Evolutionary conservation across 2,329 filamentous ascomycete species (phyloP).

Genomic region (Acarospora socialis): DNA sequence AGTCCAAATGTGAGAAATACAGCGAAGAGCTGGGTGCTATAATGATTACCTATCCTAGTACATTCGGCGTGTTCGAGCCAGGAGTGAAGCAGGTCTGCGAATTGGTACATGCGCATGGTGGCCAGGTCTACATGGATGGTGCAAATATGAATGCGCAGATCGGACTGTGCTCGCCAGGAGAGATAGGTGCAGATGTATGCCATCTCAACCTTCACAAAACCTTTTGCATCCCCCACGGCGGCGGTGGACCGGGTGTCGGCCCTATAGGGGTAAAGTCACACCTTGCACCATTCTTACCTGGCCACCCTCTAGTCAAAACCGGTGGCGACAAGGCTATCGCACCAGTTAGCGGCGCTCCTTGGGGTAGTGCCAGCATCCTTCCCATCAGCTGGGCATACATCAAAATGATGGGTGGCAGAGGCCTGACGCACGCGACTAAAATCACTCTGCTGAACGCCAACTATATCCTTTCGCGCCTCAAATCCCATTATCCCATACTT

Average conservation of each 20-base stretch:
- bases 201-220: conserved; percentile 98
- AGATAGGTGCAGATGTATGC: conserved; percentile 92
- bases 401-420: conserved; percentile 75
- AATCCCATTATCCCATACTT: conserved; percentile 76
- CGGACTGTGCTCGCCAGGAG: conserved; percentile 82
- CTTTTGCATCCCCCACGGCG: conserved; percentile 94
- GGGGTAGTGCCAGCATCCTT: conserved; percentile 79
- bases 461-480: conserved; percentile 81
- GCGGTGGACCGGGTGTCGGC: conserved; percentile 83
- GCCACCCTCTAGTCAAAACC: conserved; percentile 47
- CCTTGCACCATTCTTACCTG: conserved; percentile 61
- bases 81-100: conserved; percentile 72
- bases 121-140: conserved; percentile 96
- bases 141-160: conserved; percentile 99
- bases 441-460: conserved; percentile 92
- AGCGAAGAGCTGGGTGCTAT: conserved; percentile 75
- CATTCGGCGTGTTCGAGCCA: conserved; percentile 89
- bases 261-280: conserved; percentile 84
- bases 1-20: conserved; percentile 80
- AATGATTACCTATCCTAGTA: conserved; percentile 95
- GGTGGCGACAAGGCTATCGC: conserved; percentile 45
- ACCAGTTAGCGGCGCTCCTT: conserved; percentile 68
- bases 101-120: conserved; percentile 73
- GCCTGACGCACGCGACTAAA: conserved; percentile 78
- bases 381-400: conserved; percentile 95